phyloP scores from a whole-genome alignment of 225 moss, liverwort and hornwort genomes.

The Ulota crispa region DNA sequence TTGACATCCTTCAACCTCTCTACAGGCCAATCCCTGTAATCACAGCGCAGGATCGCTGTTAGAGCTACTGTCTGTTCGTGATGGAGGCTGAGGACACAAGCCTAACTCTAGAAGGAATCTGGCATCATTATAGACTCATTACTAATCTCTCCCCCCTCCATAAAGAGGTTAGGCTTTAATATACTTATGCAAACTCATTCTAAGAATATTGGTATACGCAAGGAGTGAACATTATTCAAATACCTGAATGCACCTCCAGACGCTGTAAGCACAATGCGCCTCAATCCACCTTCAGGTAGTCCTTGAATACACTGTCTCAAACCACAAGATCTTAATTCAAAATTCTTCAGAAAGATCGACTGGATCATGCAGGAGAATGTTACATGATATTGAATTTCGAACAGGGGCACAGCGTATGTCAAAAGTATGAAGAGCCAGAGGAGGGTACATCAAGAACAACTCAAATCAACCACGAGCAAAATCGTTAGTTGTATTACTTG shows the following conservation, averaged over 20 bases:
- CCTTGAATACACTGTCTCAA: conserved; percentile 87
- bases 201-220: not conserved
- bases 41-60: not conserved
- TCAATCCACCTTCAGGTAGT: conserved; percentile 81
- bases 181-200: not conserved
- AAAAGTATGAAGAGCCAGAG: not conserved
- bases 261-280: conserved; percentile 89
- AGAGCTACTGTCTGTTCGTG: not conserved
- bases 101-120: not conserved
- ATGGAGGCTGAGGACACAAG: not conserved
- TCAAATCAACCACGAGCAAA: not conserved
- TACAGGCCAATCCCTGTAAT: conserved; percentile 84
- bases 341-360: not conserved
- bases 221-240: not conserved
- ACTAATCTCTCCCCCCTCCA: not conserved
- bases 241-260: conserved; percentile 97
- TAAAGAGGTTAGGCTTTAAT: not conserved
- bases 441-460: not conserved
- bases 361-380: not conserved
- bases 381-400: not conserved
- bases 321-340: not conserved
- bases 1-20: conserved; percentile 85
- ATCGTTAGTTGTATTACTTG: not conserved
- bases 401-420: not conserved
- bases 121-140: not conserved